Percentiles rank a stretch among this genome's conserved stretches.
Evolutionary conservation across 345 rosid genomes (phyloP).

Genomic region (Bretschneidera sinensis): DNA sequence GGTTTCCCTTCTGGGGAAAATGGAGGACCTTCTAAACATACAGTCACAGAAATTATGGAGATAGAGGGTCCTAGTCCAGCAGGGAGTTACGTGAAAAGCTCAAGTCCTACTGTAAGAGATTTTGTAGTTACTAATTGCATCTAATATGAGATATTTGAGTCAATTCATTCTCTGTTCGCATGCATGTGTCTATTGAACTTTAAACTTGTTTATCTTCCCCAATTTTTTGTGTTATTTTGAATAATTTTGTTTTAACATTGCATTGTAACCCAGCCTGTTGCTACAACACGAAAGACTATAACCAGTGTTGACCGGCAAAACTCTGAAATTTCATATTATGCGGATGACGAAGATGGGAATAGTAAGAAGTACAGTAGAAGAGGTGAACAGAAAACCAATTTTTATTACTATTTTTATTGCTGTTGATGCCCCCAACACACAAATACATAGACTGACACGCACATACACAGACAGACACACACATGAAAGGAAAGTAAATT

Average conservation of each 20-base stretch:
- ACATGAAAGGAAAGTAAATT: too few species aligned
- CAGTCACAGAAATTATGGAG: constrained; percentile 77
- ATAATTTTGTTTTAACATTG: constrained; percentile 15
- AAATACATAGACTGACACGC: too few species aligned
- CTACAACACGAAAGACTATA: constrained; percentile 82
- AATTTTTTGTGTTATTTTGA: too few species aligned
- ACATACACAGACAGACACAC: too few species aligned
- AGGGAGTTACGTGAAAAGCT: constrained; percentile 57
- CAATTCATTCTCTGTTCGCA: constrained; percentile 1
- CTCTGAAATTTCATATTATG: constrained; percentile 73
- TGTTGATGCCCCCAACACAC: too few species aligned
- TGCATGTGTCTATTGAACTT: constrained; percentile 9
- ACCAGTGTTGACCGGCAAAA: constrained; percentile 67
- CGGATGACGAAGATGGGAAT: constrained; percentile 93
- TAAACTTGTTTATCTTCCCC: neutral
- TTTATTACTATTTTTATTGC: too few species aligned
- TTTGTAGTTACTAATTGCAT: constrained; percentile 8
- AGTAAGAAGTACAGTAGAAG: constrained; percentile 81
- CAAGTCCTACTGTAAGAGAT: constrained; percentile 76
- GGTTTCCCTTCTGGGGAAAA: constrained; percentile 34
- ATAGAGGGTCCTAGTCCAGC: constrained; percentile 75
- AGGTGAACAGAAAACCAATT: constrained; percentile 41
- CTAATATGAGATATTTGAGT: constrained; percentile 1
- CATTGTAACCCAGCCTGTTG: constrained; percentile 54
- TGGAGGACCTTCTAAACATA: constrained; percentile 46